A percentile compares a stretch with the other conserved stretches of the same genome.
phyloP scores from a whole-genome alignment of 352 stramenopile species.

The Phytophthora fragariae region DNA sequence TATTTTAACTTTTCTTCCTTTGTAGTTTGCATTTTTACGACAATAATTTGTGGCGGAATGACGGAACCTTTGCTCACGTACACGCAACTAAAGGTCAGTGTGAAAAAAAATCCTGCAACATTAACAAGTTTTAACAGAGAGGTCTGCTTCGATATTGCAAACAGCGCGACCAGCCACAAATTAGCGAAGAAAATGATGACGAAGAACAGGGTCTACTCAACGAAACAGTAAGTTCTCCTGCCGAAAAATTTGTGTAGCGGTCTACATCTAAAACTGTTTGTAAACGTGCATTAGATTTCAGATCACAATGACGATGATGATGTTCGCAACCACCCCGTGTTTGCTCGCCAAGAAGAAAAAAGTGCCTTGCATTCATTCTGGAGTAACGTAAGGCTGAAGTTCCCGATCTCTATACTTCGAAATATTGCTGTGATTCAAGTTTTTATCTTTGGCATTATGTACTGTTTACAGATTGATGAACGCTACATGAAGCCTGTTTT shows the following conservation, averaged over 20 bases:
- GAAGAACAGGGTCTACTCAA: slow-evolving; percentile 55
- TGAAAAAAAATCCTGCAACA: neutral
- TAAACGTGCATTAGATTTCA: slow-evolving; percentile 36
- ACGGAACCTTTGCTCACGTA: slow-evolving; percentile 91
- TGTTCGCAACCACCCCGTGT: slow-evolving; percentile 27
- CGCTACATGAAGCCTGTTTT: slow-evolving; percentile 77
- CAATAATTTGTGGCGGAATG: slow-evolving; percentile 94
- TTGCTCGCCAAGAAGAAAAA: slow-evolving; percentile 32
- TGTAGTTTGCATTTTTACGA: slow-evolving; percentile 96
- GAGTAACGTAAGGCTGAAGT: slow-evolving; percentile 50
- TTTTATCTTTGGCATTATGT: neutral
- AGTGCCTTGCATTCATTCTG: slow-evolving; percentile 69
- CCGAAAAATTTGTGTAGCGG: neutral
- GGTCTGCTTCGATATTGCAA: neutral
- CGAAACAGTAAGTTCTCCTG: slow-evolving; percentile 35
- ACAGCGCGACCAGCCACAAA: slow-evolving; percentile 29
- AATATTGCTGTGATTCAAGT: neutral
- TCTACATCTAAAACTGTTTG: neutral
- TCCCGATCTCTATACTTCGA: neutral
- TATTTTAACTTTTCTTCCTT: slow-evolving; percentile 2
- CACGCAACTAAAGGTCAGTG: slow-evolving; percentile 67
- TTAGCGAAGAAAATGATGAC: slow-evolving; percentile 45
- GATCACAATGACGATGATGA: slow-evolving; percentile 51
- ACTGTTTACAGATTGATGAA: slow-evolving; percentile 55
- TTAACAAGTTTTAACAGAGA: neutral